Evolutionary conservation across 2,329 filamentous ascomycete species (phyloP).

Genomic region (Pseudocercospora crystallina): DNA sequence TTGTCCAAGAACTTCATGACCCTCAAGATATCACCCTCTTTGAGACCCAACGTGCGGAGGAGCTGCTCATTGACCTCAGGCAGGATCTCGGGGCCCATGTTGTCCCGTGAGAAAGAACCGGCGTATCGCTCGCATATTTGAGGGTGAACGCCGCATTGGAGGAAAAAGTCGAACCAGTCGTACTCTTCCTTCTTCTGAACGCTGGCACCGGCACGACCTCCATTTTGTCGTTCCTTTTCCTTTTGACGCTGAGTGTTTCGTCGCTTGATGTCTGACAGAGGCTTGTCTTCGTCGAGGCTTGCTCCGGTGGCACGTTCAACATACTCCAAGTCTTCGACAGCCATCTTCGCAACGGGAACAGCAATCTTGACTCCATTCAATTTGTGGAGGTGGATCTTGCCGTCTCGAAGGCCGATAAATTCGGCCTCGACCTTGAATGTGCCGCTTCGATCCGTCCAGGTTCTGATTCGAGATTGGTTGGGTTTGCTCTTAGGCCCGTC

Average conservation of each 20-base stretch:
- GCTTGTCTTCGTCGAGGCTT: slow-evolving; percentile 89
- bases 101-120: slow-evolving; percentile 83
- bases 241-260: slow-evolving; percentile 52
- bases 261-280: slow-evolving; percentile 75
- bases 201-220: slow-evolving; percentile 56
- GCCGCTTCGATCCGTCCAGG: slow-evolving; percentile 92
- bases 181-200: slow-evolving; percentile 73
- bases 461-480: slow-evolving; percentile 77
- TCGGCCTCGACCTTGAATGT: slow-evolving; percentile 97
- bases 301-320: slow-evolving; percentile 85
- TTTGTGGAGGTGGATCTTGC: slow-evolving; percentile 97
- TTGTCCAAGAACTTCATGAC: slow-evolving; percentile 86
- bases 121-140: slow-evolving; percentile 94
- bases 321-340: slow-evolving; percentile 88
- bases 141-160: slow-evolving; percentile 85
- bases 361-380: slow-evolving; percentile 98
- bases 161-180: slow-evolving; percentile 99
- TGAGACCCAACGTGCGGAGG: slow-evolving; percentile 83
- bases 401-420: slow-evolving; percentile 89
- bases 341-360: slow-evolving; percentile 94
- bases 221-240: slow-evolving; percentile 38
- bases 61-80: slow-evolving; percentile 83
- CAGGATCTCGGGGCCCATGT: slow-evolving; percentile 91
- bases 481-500: slow-evolving; percentile 69
- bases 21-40: slow-evolving; percentile 94